Conservation (phyloP, 116 monocot genomes). For the Thalassia testudinum region DNA sequence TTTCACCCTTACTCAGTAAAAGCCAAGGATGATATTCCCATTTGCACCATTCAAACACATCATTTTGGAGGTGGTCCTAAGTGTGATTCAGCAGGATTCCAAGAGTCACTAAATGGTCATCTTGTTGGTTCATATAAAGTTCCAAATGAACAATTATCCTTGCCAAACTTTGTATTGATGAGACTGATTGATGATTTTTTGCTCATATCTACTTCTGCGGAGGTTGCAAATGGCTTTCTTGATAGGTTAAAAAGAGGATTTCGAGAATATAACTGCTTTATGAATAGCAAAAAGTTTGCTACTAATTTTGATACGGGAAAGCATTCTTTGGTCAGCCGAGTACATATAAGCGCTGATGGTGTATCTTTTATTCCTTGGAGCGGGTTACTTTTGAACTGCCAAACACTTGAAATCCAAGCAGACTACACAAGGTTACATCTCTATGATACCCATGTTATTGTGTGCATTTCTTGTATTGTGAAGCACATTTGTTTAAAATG, state of each 20-base stretch:
- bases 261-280: constrained; percentile 65
- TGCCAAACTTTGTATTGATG: constrained; percentile 27
- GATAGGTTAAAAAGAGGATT: constrained; percentile 68
- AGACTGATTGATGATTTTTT: constrained; percentile 85
- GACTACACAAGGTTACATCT: constrained; percentile 76
- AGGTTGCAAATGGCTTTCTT: constrained; percentile 43
- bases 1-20: neutral
- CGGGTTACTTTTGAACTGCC: constrained; percentile 81
- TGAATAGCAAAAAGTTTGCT: constrained; percentile 73
- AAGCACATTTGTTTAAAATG: neutral
- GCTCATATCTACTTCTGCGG: constrained; percentile 70
- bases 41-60: too few species aligned
- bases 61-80: too few species aligned
- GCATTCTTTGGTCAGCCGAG: constrained; percentile 14
- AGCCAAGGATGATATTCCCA: too few species aligned
- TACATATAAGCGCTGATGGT: constrained; percentile 53
- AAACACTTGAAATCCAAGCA: constrained; percentile 82
- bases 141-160: neutral
- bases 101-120: too few species aligned
- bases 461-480: neutral
- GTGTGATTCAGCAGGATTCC: too few species aligned
- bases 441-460: neutral
- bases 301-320: constrained; percentile 41
- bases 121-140: too few species aligned
- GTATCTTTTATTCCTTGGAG: constrained; percentile 83